These are phyloP conservation scores for Neofusicoccum laricinum DNA, from an alignment of 2,329 filamentous ascomycete genomes.

Conservation along the genomic window DNA sequence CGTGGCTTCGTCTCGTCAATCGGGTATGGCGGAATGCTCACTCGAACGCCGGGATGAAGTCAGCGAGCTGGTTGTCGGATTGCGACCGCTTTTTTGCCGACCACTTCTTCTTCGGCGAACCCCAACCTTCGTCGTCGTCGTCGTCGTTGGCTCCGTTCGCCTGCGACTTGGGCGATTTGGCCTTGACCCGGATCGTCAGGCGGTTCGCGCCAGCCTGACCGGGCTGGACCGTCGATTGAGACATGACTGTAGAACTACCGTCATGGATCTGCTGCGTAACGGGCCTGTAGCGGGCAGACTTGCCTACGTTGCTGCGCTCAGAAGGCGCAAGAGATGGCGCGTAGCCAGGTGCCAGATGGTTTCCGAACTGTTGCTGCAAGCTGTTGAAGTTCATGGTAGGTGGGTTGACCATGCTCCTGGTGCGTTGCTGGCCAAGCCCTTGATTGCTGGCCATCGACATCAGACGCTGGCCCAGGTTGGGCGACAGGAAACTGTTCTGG, in stretches of 20 bases:
- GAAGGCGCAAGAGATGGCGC: constrained; percentile 90
- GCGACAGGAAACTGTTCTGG: constrained; percentile 16
- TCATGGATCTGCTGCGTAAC: constrained; percentile 54
- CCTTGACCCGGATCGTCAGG: constrained; percentile 12
- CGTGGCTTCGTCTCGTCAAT: constrained; percentile 15
- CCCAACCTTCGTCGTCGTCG: constrained; percentile 15
- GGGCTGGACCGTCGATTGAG: constrained; percentile 14
- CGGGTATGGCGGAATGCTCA: constrained; percentile 2
- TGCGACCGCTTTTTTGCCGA: constrained; percentile 5
- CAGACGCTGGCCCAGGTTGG: constrained; percentile 33
- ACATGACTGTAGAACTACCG: constrained; percentile 17
- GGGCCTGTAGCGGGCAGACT: constrained; percentile 85
- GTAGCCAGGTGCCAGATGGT: constrained; percentile 54
- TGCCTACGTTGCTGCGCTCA: constrained; percentile 88
- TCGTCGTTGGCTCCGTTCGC: background rate
- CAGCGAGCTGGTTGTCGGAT: constrained; percentile 11
- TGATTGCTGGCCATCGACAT: constrained; percentile 43
- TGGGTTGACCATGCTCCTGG: constrained; percentile 15
- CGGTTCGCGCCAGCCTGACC: constrained; percentile 1
- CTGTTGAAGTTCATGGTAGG: constrained; percentile 77
- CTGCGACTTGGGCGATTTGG: constrained; percentile 6
- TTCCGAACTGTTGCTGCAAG: constrained; percentile 40
- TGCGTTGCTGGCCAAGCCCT: constrained; percentile 4
- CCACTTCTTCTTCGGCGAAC: constrained; percentile 16
- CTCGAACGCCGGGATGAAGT: constrained; percentile 14